Evolutionary conservation across 1,284 basidiomycete species (phyloP).

Genomic region (Wallemia mellicola): DNA sequence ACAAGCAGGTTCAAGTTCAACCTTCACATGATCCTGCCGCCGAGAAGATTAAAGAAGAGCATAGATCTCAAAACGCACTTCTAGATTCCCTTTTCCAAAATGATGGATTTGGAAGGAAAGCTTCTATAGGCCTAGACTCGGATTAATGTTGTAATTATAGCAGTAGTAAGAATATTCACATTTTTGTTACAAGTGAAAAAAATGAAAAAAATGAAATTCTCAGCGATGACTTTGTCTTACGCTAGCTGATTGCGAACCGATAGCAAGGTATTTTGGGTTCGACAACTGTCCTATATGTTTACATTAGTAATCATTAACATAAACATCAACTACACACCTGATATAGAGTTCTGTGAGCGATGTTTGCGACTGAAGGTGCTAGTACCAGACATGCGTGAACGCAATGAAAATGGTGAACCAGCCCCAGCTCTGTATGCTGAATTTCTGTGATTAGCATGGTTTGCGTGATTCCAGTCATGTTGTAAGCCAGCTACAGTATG

Average conservation of each 20-base stretch:
- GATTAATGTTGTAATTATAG: neutral
- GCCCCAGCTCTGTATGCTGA: neutral
- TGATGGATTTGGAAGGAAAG: neutral
- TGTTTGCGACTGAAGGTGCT: neutral
- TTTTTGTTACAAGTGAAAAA: neutral
- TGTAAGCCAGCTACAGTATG: neutral
- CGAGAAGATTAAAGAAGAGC: neutral
- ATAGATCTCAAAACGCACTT: neutral
- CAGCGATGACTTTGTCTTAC: neutral
- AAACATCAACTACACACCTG: neutral
- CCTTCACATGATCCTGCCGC: neutral
- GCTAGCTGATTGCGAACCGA: neutral
- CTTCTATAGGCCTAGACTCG: neutral
- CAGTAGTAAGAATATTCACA: neutral
- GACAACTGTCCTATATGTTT: neutral
- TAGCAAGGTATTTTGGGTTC: neutral
- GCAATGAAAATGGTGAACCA: neutral
- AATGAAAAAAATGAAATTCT: neutral
- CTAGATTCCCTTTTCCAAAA: neutral
- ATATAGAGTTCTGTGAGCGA: neutral
- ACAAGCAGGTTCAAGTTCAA: neutral
- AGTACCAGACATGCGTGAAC: neutral
- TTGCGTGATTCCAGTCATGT: neutral
- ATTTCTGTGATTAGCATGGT: neutral
- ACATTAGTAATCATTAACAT: neutral